phyloP scores from a whole-genome alignment of 768 basidiomycete genomes.

The Phaeolepiota aurea region DNA sequence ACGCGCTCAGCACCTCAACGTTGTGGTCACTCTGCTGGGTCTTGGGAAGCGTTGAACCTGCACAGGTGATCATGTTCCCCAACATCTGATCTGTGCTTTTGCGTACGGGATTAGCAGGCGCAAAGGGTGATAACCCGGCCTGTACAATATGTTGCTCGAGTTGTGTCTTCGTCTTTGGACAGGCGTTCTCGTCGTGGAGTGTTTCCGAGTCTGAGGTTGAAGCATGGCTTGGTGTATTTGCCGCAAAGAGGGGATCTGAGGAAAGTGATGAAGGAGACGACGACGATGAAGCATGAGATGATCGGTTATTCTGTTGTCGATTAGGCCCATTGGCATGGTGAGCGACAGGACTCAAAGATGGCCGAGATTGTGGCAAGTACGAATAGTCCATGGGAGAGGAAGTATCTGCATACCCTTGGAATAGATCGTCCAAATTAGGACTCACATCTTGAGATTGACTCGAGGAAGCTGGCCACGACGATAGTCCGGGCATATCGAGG shows the following conservation, averaged over 20 bases:
- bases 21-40: slow-evolving; percentile 66
- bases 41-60: slow-evolving; percentile 59
- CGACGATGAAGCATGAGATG: slow-evolving; percentile 32
- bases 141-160: slow-evolving; percentile 38
- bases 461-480: slow-evolving; percentile 34
- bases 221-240: slow-evolving; percentile 20
- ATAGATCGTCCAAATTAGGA: slow-evolving; percentile 34
- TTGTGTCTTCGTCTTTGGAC: slow-evolving; percentile 16
- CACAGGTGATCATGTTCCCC: slow-evolving; percentile 55
- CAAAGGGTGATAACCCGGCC: slow-evolving; percentile 59
- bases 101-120: slow-evolving; percentile 23
- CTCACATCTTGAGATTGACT: slow-evolving; percentile 24
- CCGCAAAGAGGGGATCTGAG: slow-evolving; percentile 26
- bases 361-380: slow-evolving; percentile 20
- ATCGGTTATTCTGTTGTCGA: not conserved
- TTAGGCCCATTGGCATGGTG: slow-evolving; percentile 25
- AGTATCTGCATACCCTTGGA: slow-evolving; percentile 21
- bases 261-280: slow-evolving; percentile 23
- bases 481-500: slow-evolving; percentile 36
- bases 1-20: slow-evolving; percentile 71
- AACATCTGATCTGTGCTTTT: slow-evolving; percentile 36
- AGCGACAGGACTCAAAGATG: slow-evolving; percentile 47
- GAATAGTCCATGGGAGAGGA: slow-evolving; percentile 16
- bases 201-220: slow-evolving; percentile 19
- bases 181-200: slow-evolving; percentile 8